Evolutionary conservation across 345 rosid genomes (phyloP).

Genomic region (Aegle marmelos): DNA sequence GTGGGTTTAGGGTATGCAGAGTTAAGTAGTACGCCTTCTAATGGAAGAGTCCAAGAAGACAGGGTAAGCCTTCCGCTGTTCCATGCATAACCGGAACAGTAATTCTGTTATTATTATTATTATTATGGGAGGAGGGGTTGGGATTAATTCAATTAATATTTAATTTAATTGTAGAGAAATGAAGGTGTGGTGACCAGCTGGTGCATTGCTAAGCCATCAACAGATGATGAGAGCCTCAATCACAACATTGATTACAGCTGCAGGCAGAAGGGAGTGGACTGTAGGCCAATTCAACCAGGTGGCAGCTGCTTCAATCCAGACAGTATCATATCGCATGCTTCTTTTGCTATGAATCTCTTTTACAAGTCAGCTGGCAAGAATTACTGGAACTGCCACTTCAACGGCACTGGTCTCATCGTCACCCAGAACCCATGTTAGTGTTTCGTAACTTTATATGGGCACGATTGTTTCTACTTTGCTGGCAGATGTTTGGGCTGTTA

Average conservation of each 20-base stretch:
- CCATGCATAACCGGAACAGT: too few species aligned
- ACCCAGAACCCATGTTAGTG: slow-evolving; percentile 28
- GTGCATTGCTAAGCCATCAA: slow-evolving; percentile 27
- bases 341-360: slow-evolving; percentile 40
- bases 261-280: slow-evolving; percentile 30
- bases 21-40: not conserved
- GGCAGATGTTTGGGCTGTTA: not conserved
- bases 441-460: not conserved
- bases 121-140: too few species aligned
- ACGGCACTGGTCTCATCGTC: slow-evolving; percentile 24
- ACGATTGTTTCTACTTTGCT: not conserved
- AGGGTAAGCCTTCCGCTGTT: not conserved
- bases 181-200: slow-evolving; percentile 5
- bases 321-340: slow-evolving; percentile 29
- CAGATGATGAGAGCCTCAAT: slow-evolving; percentile 3
- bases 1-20: not conserved
- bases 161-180: not conserved
- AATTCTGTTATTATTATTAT: too few species aligned
- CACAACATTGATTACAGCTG: slow-evolving; percentile 33
- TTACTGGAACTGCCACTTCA: slow-evolving; percentile 30
- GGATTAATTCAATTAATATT: too few species aligned
- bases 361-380: slow-evolving; percentile 26
- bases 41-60: not conserved
- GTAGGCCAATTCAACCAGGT: slow-evolving; percentile 39
- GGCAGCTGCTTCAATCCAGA: slow-evolving; percentile 30